These are phyloP conservation scores for Penicillium herquei DNA, from an alignment of 495 filamentous ascomycete genomes.

Conservation along the genomic window DNA sequence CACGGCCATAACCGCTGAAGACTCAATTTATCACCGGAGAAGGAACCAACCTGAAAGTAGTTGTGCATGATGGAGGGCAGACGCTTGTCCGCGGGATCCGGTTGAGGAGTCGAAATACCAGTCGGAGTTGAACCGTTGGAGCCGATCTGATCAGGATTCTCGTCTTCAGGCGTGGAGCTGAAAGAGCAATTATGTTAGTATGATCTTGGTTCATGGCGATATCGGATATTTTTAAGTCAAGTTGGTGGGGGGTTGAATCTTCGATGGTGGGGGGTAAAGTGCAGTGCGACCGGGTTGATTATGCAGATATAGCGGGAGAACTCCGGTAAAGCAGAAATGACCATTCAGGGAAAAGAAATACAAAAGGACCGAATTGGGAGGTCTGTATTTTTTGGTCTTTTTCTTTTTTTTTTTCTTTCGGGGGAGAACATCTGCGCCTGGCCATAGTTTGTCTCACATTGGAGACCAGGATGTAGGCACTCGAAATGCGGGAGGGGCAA, in stretches of 20 bases:
- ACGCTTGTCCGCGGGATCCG: constrained; percentile 85
- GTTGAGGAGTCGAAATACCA: constrained; percentile 82
- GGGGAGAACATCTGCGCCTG: neutral
- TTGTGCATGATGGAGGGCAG: constrained; percentile 88
- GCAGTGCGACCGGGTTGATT: constrained; percentile 4
- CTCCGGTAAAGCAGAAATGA: neutral
- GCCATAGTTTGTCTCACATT: neutral
- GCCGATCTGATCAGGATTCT: constrained; percentile 72
- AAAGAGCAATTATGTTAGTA: too few relatives aligned
- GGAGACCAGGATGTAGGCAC: too few relatives aligned
- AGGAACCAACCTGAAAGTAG: constrained; percentile 95
- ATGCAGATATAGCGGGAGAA: neutral
- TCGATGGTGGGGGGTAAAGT: neutral
- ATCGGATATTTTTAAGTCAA: neutral
- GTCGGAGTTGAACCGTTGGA: constrained; percentile 76
- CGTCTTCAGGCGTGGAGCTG: constrained; percentile 56
- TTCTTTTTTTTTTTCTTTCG: constrained; percentile 2
- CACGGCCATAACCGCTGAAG: constrained; percentile 49
- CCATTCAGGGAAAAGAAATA: neutral
- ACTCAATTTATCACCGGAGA: constrained; percentile 51
- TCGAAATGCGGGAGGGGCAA: too few relatives aligned
- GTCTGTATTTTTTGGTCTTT: neutral
- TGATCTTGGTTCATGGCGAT: too few relatives aligned
- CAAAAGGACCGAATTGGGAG: neutral
- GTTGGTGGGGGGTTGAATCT: neutral